Conservation (phyloP, 768 basidiomycete genomes). For the Rhodotorula toruloides region DNA sequence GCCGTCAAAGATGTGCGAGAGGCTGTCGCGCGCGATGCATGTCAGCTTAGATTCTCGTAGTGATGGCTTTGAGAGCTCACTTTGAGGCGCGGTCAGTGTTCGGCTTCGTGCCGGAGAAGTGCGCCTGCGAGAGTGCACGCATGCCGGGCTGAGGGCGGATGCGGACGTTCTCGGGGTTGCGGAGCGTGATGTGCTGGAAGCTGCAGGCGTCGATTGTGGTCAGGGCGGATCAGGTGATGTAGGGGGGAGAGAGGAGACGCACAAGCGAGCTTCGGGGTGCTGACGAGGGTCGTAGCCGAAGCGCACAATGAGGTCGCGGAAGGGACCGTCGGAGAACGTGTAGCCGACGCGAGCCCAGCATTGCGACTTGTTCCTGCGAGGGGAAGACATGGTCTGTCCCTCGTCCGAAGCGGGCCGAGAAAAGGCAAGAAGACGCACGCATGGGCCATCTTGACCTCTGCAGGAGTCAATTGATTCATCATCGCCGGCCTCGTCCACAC, state of each 20-base stretch:
- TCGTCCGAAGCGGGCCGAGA: not conserved
- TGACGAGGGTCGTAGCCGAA: slow-evolving; percentile 85
- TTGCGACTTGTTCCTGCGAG: slow-evolving; percentile 35
- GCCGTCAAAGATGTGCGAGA: slow-evolving; percentile 86
- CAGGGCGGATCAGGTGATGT: not conserved
- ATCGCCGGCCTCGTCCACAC: slow-evolving; percentile 85
- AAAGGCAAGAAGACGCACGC: slow-evolving; percentile 55
- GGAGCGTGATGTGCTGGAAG: slow-evolving; percentile 86
- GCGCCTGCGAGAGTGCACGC: not conserved
- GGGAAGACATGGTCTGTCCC: not conserved
- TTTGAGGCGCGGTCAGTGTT: not conserved
- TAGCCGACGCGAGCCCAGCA: slow-evolving; percentile 56
- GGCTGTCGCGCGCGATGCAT: slow-evolving; percentile 38
- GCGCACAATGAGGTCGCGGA: slow-evolving; percentile 78
- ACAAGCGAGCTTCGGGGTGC: slow-evolving; percentile 70
- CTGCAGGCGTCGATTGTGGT: slow-evolving; percentile 49
- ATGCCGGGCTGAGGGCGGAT: slow-evolving; percentile 5
- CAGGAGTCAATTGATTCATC: slow-evolving; percentile 68
- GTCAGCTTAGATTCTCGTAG: no score
- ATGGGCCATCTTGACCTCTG: slow-evolving; percentile 65
- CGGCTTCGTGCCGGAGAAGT: not conserved
- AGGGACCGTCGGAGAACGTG: slow-evolving; percentile 88
- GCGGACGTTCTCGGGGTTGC: slow-evolving; percentile 56
- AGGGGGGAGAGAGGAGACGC: slow-evolving; percentile 43
- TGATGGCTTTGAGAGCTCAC: not conserved